phyloP scores from a whole-genome alignment of 2,329 filamentous ascomycete species.

The Paraconiothyrium sp. region DNA sequence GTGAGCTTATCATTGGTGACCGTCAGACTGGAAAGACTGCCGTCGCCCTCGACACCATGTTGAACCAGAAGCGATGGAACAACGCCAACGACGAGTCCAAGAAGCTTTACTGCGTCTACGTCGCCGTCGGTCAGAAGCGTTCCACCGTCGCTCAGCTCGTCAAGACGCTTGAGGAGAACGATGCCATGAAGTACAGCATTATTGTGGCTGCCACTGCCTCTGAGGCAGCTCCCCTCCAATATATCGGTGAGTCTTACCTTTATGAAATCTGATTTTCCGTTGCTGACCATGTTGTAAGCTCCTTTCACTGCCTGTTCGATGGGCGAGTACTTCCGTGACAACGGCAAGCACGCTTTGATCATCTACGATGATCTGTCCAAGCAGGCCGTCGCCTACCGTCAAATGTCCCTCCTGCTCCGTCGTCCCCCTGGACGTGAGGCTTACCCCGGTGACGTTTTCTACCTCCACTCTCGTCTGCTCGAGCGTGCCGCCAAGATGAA shows the following conservation, averaged over 20 bases:
- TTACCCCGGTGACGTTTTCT: constrained; percentile 99
- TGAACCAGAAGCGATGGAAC: constrained; percentile 99
- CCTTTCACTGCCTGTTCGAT: constrained; percentile 79
- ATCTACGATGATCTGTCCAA: constrained; percentile 97
- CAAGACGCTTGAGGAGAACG: constrained; percentile 99
- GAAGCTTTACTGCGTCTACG: constrained; percentile 99
- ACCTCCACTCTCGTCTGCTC: constrained; percentile 98
- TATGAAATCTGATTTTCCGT: too few relatives aligned
- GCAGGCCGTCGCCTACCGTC: constrained; percentile 97
- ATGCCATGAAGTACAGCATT: constrained; percentile 98
- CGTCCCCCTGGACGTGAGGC: constrained; percentile 99
- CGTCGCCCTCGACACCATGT: constrained; percentile 95
- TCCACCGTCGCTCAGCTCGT: constrained; percentile 99
- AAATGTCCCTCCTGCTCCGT: constrained; percentile 98
- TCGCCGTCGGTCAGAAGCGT: constrained; percentile 98
- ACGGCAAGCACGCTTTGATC: constrained; percentile 87
- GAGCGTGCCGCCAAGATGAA: constrained; percentile 99
- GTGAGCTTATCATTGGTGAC: constrained; percentile 99
- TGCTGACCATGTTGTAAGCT: constrained; percentile 62
- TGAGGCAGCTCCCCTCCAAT: constrained; percentile 94
- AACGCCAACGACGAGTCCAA: constrained; percentile 83
- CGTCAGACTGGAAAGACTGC: constrained; percentile 99
- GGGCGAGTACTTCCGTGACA: constrained; percentile 79
- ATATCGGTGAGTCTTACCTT: constrained; percentile 50
- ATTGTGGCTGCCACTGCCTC: constrained; percentile 96